phyloP scores from a whole-genome alignment of 2,329 filamentous ascomycete genomes.

The Chalaropsis ovoidea region DNA sequence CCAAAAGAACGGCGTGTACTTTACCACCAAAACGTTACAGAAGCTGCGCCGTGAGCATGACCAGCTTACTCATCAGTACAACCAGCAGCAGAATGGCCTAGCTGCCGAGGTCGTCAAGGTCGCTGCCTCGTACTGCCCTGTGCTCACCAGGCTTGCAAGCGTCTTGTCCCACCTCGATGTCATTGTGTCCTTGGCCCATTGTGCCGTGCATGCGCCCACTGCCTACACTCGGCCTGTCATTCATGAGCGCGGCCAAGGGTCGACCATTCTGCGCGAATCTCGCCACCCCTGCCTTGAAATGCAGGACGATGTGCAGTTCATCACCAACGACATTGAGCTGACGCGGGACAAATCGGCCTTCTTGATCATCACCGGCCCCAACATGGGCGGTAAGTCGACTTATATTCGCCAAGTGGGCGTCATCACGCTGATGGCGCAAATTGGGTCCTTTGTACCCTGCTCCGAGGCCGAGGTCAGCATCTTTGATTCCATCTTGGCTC shows the following conservation, averaged over 20 bases:
- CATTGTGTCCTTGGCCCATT: slow-evolving; percentile 85
- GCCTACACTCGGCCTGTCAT: slow-evolving; percentile 87
- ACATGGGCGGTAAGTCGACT: slow-evolving; percentile 98
- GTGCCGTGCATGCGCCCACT: slow-evolving; percentile 82
- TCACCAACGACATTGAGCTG: slow-evolving; percentile 89
- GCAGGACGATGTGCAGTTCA: slow-evolving; percentile 97
- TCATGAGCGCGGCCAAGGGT: slow-evolving; percentile 75
- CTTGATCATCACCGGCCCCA: slow-evolving; percentile 91
- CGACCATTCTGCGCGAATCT: slow-evolving; percentile 83
- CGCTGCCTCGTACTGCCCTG: slow-evolving; percentile 86
- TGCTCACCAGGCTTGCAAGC: slow-evolving; percentile 78
- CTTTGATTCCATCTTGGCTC: slow-evolving; percentile 92
- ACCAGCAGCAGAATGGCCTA: slow-evolving; percentile 81
- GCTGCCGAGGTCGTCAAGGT: slow-evolving; percentile 89
- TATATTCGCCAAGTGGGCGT: slow-evolving; percentile 97
- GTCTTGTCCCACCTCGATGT: slow-evolving; percentile 91
- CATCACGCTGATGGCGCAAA: slow-evolving; percentile 92
- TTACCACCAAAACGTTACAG: slow-evolving; percentile 77
- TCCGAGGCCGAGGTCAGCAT: slow-evolving; percentile 83
- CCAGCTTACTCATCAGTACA: slow-evolving; percentile 88
- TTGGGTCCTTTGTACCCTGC: slow-evolving; percentile 93
- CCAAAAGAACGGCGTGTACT: slow-evolving; percentile 98
- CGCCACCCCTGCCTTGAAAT: slow-evolving; percentile 97
- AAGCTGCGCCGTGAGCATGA: slow-evolving; percentile 81
- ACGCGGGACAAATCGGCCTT: slow-evolving; percentile 73